Conservation (phyloP, 1,284 basidiomycete species). For the Microbotryomycetes sp. region DNA sequence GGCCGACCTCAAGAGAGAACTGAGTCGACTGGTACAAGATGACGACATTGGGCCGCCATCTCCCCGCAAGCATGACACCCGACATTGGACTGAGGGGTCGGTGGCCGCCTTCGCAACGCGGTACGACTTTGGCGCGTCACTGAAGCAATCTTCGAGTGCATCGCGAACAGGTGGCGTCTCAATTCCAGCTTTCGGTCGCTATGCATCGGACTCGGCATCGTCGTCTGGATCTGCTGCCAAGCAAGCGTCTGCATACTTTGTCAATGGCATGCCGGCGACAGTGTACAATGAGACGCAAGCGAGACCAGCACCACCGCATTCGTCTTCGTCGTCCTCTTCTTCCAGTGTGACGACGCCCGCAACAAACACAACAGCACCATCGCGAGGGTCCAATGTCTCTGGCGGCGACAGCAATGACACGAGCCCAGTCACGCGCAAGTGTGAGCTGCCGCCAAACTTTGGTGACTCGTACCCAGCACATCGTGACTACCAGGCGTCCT, state of each 20-base stretch:
- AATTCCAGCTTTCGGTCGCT: constrained; percentile 25
- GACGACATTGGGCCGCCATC: constrained; percentile 41
- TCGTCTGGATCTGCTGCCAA: not conserved
- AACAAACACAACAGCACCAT: not conserved
- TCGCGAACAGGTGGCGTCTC: constrained; percentile 26
- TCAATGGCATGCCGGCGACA: constrained; percentile 24
- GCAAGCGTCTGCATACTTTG: constrained; percentile 1
- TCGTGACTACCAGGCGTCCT: not conserved
- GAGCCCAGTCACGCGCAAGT: not conserved
- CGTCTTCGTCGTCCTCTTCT: constrained; percentile 12
- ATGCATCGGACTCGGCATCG: constrained; percentile 16
- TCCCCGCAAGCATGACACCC: constrained; percentile 8
- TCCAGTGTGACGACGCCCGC: not conserved
- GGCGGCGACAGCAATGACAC: not conserved
- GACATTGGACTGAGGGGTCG: constrained; percentile 24
- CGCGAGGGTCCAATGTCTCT: too few species aligned
- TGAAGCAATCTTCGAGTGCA: constrained; percentile 43
- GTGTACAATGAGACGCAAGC: constrained; percentile 10
- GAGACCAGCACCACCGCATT: not conserved
- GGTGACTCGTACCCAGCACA: constrained; percentile 8
- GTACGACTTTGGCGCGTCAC: constrained; percentile 51
- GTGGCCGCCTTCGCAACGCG: constrained; percentile 39
- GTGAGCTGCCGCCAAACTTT: constrained; percentile 25
- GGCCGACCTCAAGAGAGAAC: constrained; percentile 48
- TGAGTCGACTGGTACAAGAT: constrained; percentile 47